A percentile compares a stretch with the other conserved stretches of the same genome.
These are phyloP conservation scores for Fusarium proliferatum DNA, from an alignment of 2,329 filamentous ascomycete species.

Conservation along the genomic window DNA sequence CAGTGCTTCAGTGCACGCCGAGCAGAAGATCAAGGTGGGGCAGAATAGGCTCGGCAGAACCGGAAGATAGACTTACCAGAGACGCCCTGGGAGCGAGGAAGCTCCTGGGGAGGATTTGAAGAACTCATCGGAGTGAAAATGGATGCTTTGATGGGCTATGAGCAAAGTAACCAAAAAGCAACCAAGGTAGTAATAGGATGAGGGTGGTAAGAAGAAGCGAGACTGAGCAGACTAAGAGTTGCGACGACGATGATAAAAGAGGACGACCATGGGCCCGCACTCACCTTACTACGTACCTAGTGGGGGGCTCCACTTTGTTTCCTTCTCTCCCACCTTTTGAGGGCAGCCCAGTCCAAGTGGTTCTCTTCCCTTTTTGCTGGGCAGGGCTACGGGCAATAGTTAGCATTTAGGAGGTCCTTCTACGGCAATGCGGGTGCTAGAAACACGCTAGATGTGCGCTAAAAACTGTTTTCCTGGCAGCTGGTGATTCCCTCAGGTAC, in stretches of 20 bases:
- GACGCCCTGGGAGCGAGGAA: slow-evolving; percentile 28
- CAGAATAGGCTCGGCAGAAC: slow-evolving; percentile 40
- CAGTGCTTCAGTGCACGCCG: slow-evolving; percentile 11
- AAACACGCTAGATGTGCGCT: slow-evolving; percentile 35
- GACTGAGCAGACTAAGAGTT: slow-evolving; percentile 36
- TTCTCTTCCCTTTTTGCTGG: slow-evolving; percentile 10
- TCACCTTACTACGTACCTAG: slow-evolving; percentile 20
- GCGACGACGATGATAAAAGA: slow-evolving; percentile 46
- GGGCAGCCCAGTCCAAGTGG: background rate
- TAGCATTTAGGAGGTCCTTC: slow-evolving; percentile 11
- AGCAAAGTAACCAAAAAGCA: slow-evolving; percentile 21
- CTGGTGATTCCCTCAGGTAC: slow-evolving; percentile 23
- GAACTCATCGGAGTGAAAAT: slow-evolving; percentile 36
- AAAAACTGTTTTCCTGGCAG: slow-evolving; percentile 31
- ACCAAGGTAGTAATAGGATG: slow-evolving; percentile 26
- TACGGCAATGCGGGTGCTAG: slow-evolving; percentile 30
- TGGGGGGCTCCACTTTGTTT: slow-evolving; percentile 41
- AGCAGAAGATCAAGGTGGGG: slow-evolving; percentile 42
- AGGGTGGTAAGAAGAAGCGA: slow-evolving; percentile 39
- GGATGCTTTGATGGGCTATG: slow-evolving; percentile 23
- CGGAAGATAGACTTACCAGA: slow-evolving; percentile 44
- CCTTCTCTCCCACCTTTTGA: slow-evolving; percentile 7
- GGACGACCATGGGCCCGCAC: slow-evolving; percentile 34
- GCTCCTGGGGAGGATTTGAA: slow-evolving; percentile 34
- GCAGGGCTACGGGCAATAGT: slow-evolving; percentile 9